Base-by-base conservation (phyloP, 495 filamentous ascomycete species). In the Aspergillus bertholletiae region DNA sequence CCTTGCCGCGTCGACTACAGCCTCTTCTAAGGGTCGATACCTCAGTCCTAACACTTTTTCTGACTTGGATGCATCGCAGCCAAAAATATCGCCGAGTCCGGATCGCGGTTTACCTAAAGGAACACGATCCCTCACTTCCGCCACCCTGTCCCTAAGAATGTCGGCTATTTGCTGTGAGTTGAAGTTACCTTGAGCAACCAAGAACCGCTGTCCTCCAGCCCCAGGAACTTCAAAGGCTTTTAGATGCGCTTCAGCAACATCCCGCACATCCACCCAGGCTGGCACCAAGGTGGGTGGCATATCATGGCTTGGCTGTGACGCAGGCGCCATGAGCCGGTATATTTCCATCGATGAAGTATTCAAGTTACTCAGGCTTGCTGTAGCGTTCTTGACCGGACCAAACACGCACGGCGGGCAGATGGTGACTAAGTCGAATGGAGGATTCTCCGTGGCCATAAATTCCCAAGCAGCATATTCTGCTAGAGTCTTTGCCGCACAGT, bases 391-490 rank as follows among this genome's bases (percentile, higher is more conserved):
- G 21, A 85, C 70, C 0, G 86, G 86, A 0, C 86, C 86, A 8
- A 80, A 69, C 9, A 88, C 80, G 18, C 84, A 70, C 1, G 85
- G 80, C 12, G 84, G 84, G 57, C 80, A 80, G 53, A 88, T 73
- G 2, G 86, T 87, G 3, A 78, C 66, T 6, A 94, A 52, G 13
- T 77, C 74, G 57, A 89, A 89, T 46, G 72, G 74, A 0, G 83
- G 84, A 53, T 84, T 81, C 60, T 85, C 78, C 21, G 76, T 74
- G 68, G 82, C 76, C 8, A 87, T 64, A 56, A 87, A 88, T 3
- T 85, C 78, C 85, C 85, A 88, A 1, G 85, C 86, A 0, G 84
- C 84, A 51, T 74, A 72, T 60, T 86, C 81, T 47, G 74, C 74
- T 35, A 75, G 69, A 12, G 72, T 70, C 43, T 82, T 84, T 49